Evolutionary conservation across 2,329 filamentous ascomycete species (phyloP).

Genomic region (Diaporthe ampelina): DNA sequence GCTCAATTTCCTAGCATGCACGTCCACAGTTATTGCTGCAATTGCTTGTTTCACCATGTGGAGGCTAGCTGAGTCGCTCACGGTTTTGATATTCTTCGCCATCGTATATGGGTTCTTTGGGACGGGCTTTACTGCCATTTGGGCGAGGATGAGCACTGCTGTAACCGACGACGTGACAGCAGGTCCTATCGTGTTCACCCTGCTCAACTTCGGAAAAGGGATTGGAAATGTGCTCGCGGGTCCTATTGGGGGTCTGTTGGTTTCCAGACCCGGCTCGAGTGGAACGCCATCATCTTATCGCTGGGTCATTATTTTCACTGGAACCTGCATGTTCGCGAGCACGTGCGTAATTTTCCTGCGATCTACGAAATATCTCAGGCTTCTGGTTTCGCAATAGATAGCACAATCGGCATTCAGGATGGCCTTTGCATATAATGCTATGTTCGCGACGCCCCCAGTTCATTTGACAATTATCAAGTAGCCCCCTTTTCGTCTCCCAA

Average conservation of each 20-base stretch:
- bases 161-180: constrained; percentile 13
- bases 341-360: constrained; percentile 13
- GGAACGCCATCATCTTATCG: constrained; percentile 3
- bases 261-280: not conserved
- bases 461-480: too few relatives aligned
- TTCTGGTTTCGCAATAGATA: too few relatives aligned
- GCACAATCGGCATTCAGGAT: too few relatives aligned
- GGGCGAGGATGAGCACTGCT: constrained; percentile 41
- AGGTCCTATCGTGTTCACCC: constrained; percentile 3
- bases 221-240: constrained; percentile 17
- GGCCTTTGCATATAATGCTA: not conserved
- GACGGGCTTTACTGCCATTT: constrained; percentile 49
- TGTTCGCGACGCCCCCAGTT: too few relatives aligned
- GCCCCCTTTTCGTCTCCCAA: too few relatives aligned
- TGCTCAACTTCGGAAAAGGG: constrained; percentile 10
- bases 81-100: constrained; percentile 63
- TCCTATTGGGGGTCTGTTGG: not conserved
- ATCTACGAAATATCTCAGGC: not conserved
- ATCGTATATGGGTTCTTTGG: constrained; percentile 71
- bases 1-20: constrained; percentile 59
- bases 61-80: constrained; percentile 63
- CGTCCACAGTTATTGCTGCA: constrained; percentile 63
- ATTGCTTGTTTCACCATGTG: constrained; percentile 57
- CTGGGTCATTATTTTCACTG: constrained; percentile 10
- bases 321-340: constrained; percentile 20